These are phyloP conservation scores for Paramecium sexaurelia DNA, from an alignment of 73 alveolate genomes.

Conservation along the genomic window DNA sequence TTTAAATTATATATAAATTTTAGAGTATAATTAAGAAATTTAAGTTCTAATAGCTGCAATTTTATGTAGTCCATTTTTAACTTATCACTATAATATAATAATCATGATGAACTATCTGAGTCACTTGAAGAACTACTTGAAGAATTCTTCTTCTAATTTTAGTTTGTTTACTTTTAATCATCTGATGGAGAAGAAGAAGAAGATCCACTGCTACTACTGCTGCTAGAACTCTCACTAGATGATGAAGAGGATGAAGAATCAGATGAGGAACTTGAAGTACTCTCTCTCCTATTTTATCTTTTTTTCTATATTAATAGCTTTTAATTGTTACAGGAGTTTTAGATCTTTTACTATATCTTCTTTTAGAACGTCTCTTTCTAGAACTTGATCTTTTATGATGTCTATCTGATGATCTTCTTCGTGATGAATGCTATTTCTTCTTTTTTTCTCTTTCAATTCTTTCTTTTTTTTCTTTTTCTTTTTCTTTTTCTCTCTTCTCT, in stretches of 20 bases:
- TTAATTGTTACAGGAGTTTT: background rate
- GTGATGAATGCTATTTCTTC: background rate
- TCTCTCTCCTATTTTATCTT: conserved; percentile 3
- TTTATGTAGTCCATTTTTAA: background rate
- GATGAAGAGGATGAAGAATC: conserved; percentile 38
- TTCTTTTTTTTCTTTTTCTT: conserved; percentile 33
- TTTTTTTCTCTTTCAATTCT: background rate
- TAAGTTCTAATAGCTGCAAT: background rate
- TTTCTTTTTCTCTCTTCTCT: background rate
- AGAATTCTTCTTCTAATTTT: background rate
- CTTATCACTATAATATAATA: background rate
- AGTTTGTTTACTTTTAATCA: background rate
- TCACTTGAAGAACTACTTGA: conserved; percentile 23
- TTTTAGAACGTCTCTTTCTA: background rate
- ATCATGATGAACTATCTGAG: conserved; percentile 51
- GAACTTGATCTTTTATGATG: conserved; percentile 42
- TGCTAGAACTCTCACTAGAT: conserved; percentile 37
- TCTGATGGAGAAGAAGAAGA: conserved; percentile 5
- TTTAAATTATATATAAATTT: background rate
- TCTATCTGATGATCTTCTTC: background rate
- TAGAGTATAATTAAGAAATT: background rate
- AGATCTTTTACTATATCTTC: conserved; percentile 15
- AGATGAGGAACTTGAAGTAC: conserved; percentile 28
- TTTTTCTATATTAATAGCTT: background rate
- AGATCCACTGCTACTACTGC: conserved; percentile 30